A percentile compares a stretch with the other conserved stretches of the same genome.
phyloP scores from a whole-genome alignment of 2,329 filamentous ascomycete species.

The Colletotrichum tropicale region DNA sequence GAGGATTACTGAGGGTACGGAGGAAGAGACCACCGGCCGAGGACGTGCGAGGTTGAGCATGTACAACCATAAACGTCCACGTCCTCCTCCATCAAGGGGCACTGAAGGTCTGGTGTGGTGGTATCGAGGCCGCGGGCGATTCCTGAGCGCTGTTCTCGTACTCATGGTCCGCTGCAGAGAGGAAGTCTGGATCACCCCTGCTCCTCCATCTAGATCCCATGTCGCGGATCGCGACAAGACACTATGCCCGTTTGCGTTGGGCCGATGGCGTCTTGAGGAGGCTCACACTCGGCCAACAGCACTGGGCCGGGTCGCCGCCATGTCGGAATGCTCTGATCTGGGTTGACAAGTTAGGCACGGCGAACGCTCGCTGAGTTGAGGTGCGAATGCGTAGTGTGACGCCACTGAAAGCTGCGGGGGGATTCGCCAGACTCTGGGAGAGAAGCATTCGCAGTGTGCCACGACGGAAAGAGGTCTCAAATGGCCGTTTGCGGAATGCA shows the following conservation, averaged over 20 bases:
- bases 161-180: neutral
- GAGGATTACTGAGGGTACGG: neutral
- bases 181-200: neutral
- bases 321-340: neutral
- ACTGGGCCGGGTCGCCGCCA: neutral
- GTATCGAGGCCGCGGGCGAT: neutral
- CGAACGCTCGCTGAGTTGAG: neutral
- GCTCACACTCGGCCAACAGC: neutral
- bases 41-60: conserved; percentile 5
- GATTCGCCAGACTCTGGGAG: neutral
- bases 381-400: conserved; percentile 1
- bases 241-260: conserved; percentile 12
- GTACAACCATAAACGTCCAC: neutral
- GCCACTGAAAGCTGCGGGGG: conserved; percentile 1
- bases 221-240: conserved; percentile 6
- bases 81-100: neutral
- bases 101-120: conserved; percentile 1
- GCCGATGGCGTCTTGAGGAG: neutral
- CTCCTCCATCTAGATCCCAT: neutral
- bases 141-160: conserved; percentile 3
- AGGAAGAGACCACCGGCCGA: neutral
- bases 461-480: neutral
- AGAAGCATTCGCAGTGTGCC: neutral
- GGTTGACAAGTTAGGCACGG: neutral
- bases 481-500: conserved; percentile 15